These are phyloP conservation scores for Xerophyta viscosa DNA, from an alignment of 106 monocot genomes.

Conservation along the genomic window DNA sequence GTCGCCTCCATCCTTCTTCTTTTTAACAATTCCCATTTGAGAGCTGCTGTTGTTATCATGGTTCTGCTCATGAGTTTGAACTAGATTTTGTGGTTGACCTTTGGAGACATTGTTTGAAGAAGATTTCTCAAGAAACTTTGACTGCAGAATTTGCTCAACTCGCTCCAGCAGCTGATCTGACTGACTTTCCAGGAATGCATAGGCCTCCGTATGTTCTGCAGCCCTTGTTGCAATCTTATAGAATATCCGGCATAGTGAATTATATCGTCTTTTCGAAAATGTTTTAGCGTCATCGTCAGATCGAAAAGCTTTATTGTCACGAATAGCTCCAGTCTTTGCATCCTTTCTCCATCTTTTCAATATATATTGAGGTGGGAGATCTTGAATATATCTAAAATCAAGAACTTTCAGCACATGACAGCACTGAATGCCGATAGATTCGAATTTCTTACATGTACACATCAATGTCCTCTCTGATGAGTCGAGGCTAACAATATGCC, in stretches of 20 bases:
- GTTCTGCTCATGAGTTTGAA: conserved; percentile 13
- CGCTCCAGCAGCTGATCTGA: conserved; percentile 56
- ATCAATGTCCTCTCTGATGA: conserved; percentile 34
- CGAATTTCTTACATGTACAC: conserved; percentile 64
- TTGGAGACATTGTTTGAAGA: conserved; percentile 15
- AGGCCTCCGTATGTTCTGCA: conserved; percentile 48
- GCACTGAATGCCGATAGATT: conserved; percentile 45
- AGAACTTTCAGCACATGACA: conserved; percentile 67
- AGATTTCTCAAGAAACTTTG: conserved; percentile 35
- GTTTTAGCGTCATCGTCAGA: conserved; percentile 26
- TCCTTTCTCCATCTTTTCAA: conserved; percentile 70
- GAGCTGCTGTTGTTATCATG: conserved; percentile 22
- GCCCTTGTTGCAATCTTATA: conserved; percentile 62
- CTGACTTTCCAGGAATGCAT: conserved; percentile 46
- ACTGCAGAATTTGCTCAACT: conserved; percentile 47
- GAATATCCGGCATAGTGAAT: conserved; percentile 40
- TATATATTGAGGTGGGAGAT: conserved; percentile 46
- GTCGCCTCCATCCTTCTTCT: conserved; percentile 25
- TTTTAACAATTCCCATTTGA: conserved; percentile 26
- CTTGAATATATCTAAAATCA: conserved; percentile 55
- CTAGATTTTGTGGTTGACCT: conserved; percentile 15
- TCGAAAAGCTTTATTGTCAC: conserved; percentile 25
- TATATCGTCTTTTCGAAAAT: conserved; percentile 29
- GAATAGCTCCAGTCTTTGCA: conserved; percentile 31
- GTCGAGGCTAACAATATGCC: conserved; percentile 58